Evolutionary conservation across 2,329 filamentous ascomycete species (phyloP), one percentile per base, ranked within the genome.

Genomic region (Aspergillus sp.): DNA sequence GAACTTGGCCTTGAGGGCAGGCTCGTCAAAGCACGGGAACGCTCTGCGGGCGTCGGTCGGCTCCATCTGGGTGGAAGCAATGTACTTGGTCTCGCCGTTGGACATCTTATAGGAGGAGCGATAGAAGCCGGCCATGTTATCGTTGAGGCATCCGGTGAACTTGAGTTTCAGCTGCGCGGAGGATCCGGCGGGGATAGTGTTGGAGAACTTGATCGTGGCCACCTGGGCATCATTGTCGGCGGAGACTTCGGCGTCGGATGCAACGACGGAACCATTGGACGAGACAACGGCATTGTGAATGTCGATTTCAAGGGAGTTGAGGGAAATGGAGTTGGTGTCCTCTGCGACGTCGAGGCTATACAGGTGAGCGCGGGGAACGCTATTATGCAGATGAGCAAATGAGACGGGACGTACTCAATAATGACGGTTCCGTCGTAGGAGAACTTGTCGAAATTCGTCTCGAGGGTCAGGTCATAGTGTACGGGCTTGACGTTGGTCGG

Each of bases 101-200:
- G 75, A 64, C 40, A 77, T 79, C 69, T 91, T 93, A 71, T 89
- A 96, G 5, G 86, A 93, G 1, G 86, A 94, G 37, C 89, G 78
- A 66, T 96, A 96, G 73, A 96, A 96, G 29, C 89, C 89, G 30
- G 88, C 88, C 86, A 96, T 93, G 64, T 91, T 89, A 58, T 93
- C 84, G 60, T 93, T 94, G 51, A 94, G 67, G 26, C 70, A 72
- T 25, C 86, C 86, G 7, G 75, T 79, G 62, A 93, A 94, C 46
- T 74, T 80, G 50, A 86, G 75, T 52, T 79, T 78, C 40, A 93
- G 64, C 62, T 80, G 78, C 13, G 82, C 84, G 68, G 86, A 88
- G 51, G 74, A 72, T 15, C 83, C 86, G 41, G 82, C 81, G 14
- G 75, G 61, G 40, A 96, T 68, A 29, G 69, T 71, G 55, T 86